Base-by-base conservation (phyloP, 768 basidiomycete genomes). In the Kwoniella europaea region DNA sequence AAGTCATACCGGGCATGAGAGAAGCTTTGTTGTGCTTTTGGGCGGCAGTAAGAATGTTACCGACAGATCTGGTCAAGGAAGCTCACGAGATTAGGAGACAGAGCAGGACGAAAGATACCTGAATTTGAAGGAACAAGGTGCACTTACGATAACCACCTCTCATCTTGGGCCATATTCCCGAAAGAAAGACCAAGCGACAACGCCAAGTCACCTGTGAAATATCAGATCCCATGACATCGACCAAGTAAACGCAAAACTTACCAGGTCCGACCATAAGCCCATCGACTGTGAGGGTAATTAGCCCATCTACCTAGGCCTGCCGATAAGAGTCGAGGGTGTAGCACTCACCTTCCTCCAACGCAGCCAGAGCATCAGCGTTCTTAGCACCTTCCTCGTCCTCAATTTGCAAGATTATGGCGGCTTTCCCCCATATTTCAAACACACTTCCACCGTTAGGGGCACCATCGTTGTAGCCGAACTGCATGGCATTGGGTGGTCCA, bases 381-480 rank as follows among this genome's bases (percentile, higher is more conserved):
- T 72, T 62, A 4, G 46, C 60, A 20, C 74, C 74, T 18, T 56
- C 29, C 50, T 67, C 63, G 42, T 44, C 35, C 53, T 75, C 74
- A 22, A 75, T 67, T 42, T 75, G 74, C 13, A 75, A 20, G 29
- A 75, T 72, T 10, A 76, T 57, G 4, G 74, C 74, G 1, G 71
- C 71, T 43, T 43, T 22, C 10, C 61, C 58, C 64, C 64, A 75
- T 29, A 63, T 61, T 7, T 75, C 74, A 46, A 73, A 64, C 1
- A 56, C 24, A 13, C 52, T 44, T 24, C 61, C 58, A 27, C 65
- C 68, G 24, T 56, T 50, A 22, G 63, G 64, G 2, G 63, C 66
- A 24, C 64, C 68, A 29, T 75, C 74, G 46, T 72, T 72, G 69
- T 64, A 66, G 6, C 71, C 71, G 15, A 66, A 52, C 10, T 57